Evolutionary conservation across 2,329 filamentous ascomycete genomes (phyloP), one percentile per base, ranked within the genome.

Genomic region (Pseudogymnoascus sp.): DNA sequence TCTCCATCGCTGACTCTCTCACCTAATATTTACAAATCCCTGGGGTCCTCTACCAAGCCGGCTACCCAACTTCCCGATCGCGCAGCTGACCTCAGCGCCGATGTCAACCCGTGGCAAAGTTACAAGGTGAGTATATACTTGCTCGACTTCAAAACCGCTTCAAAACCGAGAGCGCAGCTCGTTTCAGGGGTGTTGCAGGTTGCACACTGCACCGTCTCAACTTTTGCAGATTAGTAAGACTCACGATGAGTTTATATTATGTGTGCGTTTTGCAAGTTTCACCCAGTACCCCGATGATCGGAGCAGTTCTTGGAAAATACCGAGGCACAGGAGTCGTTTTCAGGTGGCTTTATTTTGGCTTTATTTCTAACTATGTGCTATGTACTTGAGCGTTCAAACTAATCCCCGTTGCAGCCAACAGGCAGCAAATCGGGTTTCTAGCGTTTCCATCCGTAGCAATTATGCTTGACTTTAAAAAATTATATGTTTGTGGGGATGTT

Each of bases 131-230:
- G 43, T 56, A 56, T 34, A 56, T 18, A 56, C 46, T 31, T 56
- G 16, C 28, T 56, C 49, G 28, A 18, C 28, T 34, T 56, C 49
- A 56, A 56, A 56, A 56, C 49, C 28, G 9, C 49, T 34, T 56
- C 49, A 56, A 56, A 56, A 56, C 49, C 6, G 49, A 21, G 49
- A 56, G 12, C 9, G 28, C 28, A 21, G 28, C 49, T 36, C 16
- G 49, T 56, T 56, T 56, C 49, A 56, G 49, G 11, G 49, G n/a
- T 31, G 49, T 56, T 56, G 49, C 49, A 56, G 49, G 18, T 34
- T 34, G 5, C 11, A 34, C 49, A 21, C 49, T 56, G 49, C 21
- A 56, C 16, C 49, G 49, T 56, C 49, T 56, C 49, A 56, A 36
- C 28, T 18, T 34, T 56, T 56, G n/a, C 5, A 56, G 49, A 56